Evolutionary conservation across 805 yeast species (phyloP).

Genomic region (Kluyveromyces lactis): DNA sequence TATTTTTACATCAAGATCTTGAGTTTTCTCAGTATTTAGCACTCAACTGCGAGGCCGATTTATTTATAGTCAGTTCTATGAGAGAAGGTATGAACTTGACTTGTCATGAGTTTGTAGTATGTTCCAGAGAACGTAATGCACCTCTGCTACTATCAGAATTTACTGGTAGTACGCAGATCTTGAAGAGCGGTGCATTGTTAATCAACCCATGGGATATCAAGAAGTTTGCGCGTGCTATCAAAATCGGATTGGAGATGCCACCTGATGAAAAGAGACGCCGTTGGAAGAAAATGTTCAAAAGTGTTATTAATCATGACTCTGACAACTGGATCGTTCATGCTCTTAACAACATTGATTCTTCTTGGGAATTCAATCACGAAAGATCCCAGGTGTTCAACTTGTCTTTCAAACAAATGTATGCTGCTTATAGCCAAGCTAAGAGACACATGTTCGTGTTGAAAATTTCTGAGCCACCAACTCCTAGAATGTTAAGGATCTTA

Average conservation of each 20-base stretch:
- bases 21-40: slow-evolving; percentile 88
- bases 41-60: slow-evolving; percentile 73
- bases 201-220: slow-evolving; percentile 88
- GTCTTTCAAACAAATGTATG: slow-evolving; percentile 22
- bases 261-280: slow-evolving; percentile 46
- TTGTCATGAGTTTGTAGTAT: slow-evolving; percentile 85
- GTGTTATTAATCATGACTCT: slow-evolving; percentile 61
- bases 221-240: slow-evolving; percentile 55
- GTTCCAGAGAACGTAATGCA: slow-evolving; percentile 61
- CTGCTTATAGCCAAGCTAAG: slow-evolving; percentile 24
- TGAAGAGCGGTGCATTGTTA: slow-evolving; percentile 60
- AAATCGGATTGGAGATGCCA: slow-evolving; percentile 57
- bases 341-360: slow-evolving; percentile 40
- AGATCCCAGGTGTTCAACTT: slow-evolving; percentile 29
- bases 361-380: slow-evolving; percentile 44
- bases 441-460: slow-evolving; percentile 41
- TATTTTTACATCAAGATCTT: slow-evolving; percentile 78
- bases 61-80: slow-evolving; percentile 80
- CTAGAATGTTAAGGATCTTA: slow-evolving; percentile 49
- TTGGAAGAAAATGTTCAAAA: slow-evolving; percentile 55
- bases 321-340: slow-evolving; percentile 63
- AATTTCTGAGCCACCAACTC: slow-evolving; percentile 49
- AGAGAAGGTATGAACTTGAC: slow-evolving; percentile 97
- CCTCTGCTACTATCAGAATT: slow-evolving; percentile 87
- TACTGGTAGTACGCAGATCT: slow-evolving; percentile 83